Evolutionary conservation across 73 alveolate genomes (phyloP).

Genomic region (Paramecium octaurelia): DNA sequence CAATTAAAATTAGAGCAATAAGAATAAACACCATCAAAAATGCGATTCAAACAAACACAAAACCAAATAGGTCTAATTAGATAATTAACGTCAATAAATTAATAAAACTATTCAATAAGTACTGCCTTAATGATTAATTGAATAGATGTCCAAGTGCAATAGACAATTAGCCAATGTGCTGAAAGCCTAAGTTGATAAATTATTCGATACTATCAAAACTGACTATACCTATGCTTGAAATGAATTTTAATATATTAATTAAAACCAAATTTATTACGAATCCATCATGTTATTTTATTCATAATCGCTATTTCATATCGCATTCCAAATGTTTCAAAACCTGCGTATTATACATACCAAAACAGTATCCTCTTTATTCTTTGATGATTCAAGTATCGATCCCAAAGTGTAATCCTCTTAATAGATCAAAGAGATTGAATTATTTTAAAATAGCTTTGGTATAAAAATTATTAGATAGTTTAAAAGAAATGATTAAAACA

Average conservation of each 20-base stretch:
- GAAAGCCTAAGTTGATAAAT: not conserved
- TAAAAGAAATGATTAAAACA: not conserved
- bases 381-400: not conserved
- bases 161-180: not conserved
- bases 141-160: not conserved
- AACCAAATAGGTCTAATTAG: not conserved
- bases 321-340: not conserved
- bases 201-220: not conserved
- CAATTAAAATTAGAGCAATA: not conserved
- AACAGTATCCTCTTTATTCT: not conserved
- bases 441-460: not conserved
- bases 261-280: not conserved
- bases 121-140: not conserved
- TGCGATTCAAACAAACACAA: not conserved
- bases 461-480: not conserved
- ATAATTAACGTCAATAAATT: not conserved
- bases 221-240: not conserved
- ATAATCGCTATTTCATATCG: no score
- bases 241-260: not conserved
- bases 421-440: no score
- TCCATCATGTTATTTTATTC: no score
- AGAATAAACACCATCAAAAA: not conserved
- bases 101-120: not conserved
- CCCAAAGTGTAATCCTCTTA: not conserved
- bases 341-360: not conserved